These are phyloP conservation scores for Ajuga chamaepitys DNA, from an alignment of 257 asterid species.

Conservation along the genomic window DNA sequence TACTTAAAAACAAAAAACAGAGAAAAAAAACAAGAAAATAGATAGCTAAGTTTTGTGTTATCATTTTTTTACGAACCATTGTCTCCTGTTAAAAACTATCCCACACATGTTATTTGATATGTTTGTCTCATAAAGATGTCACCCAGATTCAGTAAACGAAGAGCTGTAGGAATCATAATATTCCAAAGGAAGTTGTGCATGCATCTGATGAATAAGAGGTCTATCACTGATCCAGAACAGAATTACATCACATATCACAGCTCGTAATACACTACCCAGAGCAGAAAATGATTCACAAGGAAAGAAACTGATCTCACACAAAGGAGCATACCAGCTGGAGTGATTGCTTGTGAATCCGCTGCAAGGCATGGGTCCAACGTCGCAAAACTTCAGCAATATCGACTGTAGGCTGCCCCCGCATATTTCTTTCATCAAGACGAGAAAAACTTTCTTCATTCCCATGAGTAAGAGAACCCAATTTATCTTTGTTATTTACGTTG, in stretches of 20 bases:
- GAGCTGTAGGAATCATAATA: neutral
- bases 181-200: neutral
- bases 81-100: neutral
- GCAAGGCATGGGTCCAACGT: slow-evolving; percentile 98
- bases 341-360: slow-evolving; percentile 95
- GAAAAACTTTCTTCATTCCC: slow-evolving; percentile 51
- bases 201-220: neutral
- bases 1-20: too few relatives aligned
- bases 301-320: slow-evolving; percentile 6
- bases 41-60: neutral
- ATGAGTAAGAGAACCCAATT: slow-evolving; percentile 27
- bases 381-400: slow-evolving; percentile 94
- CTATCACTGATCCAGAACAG: neutral
- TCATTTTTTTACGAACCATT: neutral
- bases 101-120: neutral
- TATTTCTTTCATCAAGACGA: slow-evolving; percentile 64
- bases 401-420: slow-evolving; percentile 85
- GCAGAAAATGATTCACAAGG: neutral
- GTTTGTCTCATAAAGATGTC: neutral
- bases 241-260: neutral
- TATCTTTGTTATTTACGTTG: slow-evolving; percentile 27
- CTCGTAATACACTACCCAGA: neutral
- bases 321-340: slow-evolving; percentile 66
- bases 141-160: neutral
- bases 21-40: neutral